phyloP scores from a whole-genome alignment of 805 yeast genomes.

The Kodamaea hsintzibuensis region DNA sequence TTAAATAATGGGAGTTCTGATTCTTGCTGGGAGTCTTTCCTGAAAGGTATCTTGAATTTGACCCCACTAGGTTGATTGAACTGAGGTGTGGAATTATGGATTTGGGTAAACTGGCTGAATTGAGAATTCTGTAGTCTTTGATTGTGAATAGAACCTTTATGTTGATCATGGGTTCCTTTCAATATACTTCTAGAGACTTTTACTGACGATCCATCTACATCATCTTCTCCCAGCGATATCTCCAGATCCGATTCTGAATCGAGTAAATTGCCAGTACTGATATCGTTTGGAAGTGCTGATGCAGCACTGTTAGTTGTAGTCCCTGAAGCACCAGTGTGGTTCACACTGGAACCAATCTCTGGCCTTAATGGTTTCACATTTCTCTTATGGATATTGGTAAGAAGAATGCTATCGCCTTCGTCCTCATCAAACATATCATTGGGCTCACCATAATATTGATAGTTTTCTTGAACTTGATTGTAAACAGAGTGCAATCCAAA shows the following conservation, averaged over 20 bases:
- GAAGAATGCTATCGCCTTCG: conserved; percentile 10
- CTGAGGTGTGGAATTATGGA: not conserved
- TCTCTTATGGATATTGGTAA: conserved; percentile 5
- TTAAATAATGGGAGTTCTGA: not conserved
- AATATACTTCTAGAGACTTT: not conserved
- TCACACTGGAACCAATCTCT: not conserved
- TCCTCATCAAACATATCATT: conserved; percentile 1
- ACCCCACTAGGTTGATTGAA: not conserved
- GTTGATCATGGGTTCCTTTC: not conserved
- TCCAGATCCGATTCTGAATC: conserved; percentile 9
- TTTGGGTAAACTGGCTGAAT: not conserved
- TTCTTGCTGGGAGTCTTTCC: conserved; percentile 1
- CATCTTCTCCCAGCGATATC: not conserved
- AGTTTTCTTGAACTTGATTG: conserved; percentile 40
- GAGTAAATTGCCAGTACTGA: conserved; percentile 2
- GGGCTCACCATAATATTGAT: conserved; percentile 32
- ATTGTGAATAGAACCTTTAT: not conserved
- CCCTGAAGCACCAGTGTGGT: not conserved
- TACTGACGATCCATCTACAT: not conserved
- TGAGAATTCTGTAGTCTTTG: not conserved
- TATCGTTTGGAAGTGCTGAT: not conserved
- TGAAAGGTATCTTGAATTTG: not conserved
- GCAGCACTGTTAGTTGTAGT: not conserved
- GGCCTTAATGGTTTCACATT: conserved; percentile 1
- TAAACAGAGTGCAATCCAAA: conserved; percentile 54